Base-by-base conservation (phyloP, 805 yeast genomes). In the Kuraishia cidri region DNA sequence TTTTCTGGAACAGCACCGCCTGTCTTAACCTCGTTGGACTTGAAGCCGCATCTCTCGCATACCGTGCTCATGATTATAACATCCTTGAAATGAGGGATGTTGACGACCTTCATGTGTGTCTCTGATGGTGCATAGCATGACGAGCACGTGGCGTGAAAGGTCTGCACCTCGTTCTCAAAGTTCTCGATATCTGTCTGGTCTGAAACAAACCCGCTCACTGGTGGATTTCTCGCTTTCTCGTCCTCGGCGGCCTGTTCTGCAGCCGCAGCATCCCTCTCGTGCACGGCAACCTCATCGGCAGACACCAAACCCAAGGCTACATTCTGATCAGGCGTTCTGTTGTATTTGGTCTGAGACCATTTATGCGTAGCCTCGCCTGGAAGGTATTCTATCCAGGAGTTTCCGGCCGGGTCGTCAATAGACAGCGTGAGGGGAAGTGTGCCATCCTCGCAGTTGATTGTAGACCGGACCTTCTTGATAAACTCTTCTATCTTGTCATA, bases 61-160 rank as follows among this genome's bases (percentile, higher is more conserved):
- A 74, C 78, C 1, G 98, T 92, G 31, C 94, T 81, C 98, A 92
- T 92, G 47, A 92, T 74, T 38, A 92, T 81, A 26, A 92, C 99
- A 44, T 92, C 97, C 61, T 90, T 88, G 72, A 92, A 92, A 60
- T 92, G 97, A 14, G 99, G 99, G 44, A 92, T 92, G 55, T 86
- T 79, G 15, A 92, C 95, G 24, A 87, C 74, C 63, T 92, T 92
- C 99, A 92, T 92, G 53, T 88, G 94, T 3, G 99, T 92, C 35
- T 76, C 84, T 56, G 95, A 83, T 9, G 78, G 75, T 36, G 71
- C 72, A 44, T 68, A 72, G 58, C 99, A 92, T 13, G 92, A 72
- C 6, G 97, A 90, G 58, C 99, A 92, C 7, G 95, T 73, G 4
- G 97, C 95, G 27, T 69, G 68, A 64, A 92, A 92, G 6, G 90